phyloP scores from a whole-genome alignment of 306 rosid species.

The Pyrus pyrifolia region DNA sequence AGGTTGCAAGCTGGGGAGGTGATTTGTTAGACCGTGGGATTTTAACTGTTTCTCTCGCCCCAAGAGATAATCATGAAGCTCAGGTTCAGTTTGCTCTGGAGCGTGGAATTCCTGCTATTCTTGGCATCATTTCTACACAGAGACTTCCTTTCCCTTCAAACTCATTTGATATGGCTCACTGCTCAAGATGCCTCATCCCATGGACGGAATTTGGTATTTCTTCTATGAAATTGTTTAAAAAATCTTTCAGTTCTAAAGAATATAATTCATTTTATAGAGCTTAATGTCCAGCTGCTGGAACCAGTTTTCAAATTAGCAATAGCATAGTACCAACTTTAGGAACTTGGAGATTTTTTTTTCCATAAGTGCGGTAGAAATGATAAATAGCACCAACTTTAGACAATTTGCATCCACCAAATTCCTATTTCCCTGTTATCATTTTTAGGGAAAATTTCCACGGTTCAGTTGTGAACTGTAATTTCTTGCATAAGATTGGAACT shows the following conservation, averaged over 20 bases:
- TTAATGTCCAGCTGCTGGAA: not conserved
- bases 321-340: not conserved
- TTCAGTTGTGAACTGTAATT: not conserved
- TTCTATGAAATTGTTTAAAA: not conserved
- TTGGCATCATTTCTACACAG: slow-evolving; percentile 94
- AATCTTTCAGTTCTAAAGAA: not conserved
- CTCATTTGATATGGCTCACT: slow-evolving; percentile 98
- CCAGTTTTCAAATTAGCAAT: not conserved
- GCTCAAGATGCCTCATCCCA: slow-evolving; percentile 99
- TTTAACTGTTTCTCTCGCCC: slow-evolving; percentile 86
- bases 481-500: not conserved
- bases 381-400: not conserved
- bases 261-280: not conserved
- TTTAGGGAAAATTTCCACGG: not conserved
- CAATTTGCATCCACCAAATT: not conserved
- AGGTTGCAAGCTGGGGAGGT: slow-evolving; percentile 99
- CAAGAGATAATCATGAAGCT: slow-evolving; percentile 99
- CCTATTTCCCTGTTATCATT: not conserved
- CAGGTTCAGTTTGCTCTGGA: slow-evolving; percentile 97
- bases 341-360: not conserved
- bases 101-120: slow-evolving; percentile 97
- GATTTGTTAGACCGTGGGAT: slow-evolving; percentile 91
- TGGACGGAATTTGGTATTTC: slow-evolving; percentile 97
- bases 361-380: not conserved
- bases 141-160: slow-evolving; percentile 93